Conservation (phyloP, 2,329 filamentous ascomycete genomes). For the Zymoseptoria ardabiliae region DNA sequence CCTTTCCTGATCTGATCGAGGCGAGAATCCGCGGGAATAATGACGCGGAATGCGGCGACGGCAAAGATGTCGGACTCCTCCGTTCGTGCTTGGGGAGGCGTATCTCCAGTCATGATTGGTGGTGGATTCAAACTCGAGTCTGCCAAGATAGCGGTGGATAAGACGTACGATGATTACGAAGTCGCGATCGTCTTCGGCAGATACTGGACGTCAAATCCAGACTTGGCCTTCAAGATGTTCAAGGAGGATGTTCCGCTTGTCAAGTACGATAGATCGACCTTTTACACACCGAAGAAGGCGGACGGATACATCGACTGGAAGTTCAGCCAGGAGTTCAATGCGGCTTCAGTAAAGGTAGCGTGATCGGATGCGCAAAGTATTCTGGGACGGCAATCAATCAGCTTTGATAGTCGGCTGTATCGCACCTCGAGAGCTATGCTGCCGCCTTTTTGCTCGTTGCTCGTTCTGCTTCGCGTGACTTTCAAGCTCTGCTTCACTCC, state of each 20-base stretch:
- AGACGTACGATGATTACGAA: constrained; percentile 36
- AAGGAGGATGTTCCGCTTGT: constrained; percentile 34
- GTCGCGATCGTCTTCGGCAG: constrained; percentile 41
- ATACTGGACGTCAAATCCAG: constrained; percentile 43
- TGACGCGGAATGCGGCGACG: constrained; percentile 30
- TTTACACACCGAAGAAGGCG: constrained; percentile 35
- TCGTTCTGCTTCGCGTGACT: background rate
- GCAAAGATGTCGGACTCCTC: constrained; percentile 40
- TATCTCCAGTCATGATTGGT: constrained; percentile 42
- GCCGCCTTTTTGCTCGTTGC: background rate
- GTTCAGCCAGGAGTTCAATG: constrained; percentile 30
- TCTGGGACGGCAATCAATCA: background rate
- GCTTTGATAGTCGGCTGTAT: too few species aligned
- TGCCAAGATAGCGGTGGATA: constrained; percentile 27
- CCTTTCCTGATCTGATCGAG: constrained; percentile 56
- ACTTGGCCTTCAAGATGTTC: constrained; percentile 38
- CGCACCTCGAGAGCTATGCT: background rate
- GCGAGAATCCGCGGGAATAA: constrained; percentile 41
- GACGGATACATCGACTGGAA: constrained; percentile 37
- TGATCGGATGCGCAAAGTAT: background rate
- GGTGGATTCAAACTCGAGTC: constrained; percentile 35
- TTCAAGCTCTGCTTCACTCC: background rate
- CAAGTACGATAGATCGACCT: constrained; percentile 38
- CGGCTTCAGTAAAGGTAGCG: background rate
- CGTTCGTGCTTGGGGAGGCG: constrained; percentile 37